Evolutionary conservation across 352 stramenopile species (phyloP).

Genomic region (Globisporangium paroecandrum): DNA sequence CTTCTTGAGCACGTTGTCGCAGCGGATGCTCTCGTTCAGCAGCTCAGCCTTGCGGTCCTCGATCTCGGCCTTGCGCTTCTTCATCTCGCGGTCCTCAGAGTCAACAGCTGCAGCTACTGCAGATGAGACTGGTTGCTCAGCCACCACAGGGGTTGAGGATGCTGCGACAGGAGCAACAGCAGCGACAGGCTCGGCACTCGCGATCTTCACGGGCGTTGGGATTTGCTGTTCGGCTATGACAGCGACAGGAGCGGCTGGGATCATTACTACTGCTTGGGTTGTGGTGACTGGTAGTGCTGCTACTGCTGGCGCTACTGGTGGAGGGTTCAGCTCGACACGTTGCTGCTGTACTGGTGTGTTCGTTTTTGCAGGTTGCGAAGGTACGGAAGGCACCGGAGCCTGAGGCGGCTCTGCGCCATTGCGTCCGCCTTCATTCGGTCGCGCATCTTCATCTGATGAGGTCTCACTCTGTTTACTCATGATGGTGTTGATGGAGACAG

Average conservation of each 20-base stretch:
- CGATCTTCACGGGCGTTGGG: neutral
- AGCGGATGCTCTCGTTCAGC: slow-evolving; percentile 16
- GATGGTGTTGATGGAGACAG: neutral
- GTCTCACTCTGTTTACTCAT: neutral
- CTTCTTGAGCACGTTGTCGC: slow-evolving; percentile 17
- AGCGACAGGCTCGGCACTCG: neutral
- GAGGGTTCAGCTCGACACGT: neutral
- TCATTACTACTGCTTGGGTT: neutral
- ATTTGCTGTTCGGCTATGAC: neutral
- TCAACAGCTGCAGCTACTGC: neutral
- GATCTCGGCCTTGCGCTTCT: slow-evolving; percentile 12
- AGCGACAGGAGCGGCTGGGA: neutral
- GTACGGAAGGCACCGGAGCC: neutral
- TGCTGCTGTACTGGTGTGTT: neutral
- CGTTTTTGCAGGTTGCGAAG: neutral
- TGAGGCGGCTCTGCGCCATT: neutral
- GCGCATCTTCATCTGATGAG: neutral
- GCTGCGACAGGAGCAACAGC: neutral
- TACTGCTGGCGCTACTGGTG: neutral
- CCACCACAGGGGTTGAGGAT: too few species aligned
- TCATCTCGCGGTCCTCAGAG: neutral
- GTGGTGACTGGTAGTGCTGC: neutral
- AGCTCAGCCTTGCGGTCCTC: slow-evolving; percentile 11
- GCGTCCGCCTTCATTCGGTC: neutral
- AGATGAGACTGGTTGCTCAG: neutral